Base-by-base conservation (phyloP, 768 basidiomycete species). In the Infundibulicybe gibba region DNA sequence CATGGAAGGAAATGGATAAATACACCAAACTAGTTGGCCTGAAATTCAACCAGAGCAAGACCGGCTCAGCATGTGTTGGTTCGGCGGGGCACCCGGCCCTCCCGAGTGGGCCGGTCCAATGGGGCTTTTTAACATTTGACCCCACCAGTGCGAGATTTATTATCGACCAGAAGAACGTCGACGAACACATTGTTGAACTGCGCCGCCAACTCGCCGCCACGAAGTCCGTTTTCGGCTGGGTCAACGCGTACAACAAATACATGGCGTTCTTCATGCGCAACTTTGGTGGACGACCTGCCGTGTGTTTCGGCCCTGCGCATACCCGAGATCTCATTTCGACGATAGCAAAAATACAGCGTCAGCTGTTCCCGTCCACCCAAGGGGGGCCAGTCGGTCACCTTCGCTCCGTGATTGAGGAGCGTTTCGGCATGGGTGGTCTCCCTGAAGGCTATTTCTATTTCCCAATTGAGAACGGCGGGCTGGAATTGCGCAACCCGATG, bases 21-120 rank as follows among this genome's bases (percentile, higher is more conserved):
- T 76, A 68, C 42, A 70, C 71, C 3, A 44, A 59, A 10, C 57
- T 75, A 20, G 66, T 67, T 12, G 71, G 73, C 6, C 54, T 75
- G 43, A 67, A 54, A 21, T 70, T 75, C 57, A 73, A 75, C 48
- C 48, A 58, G 41, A 54, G 60, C 30, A 76, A 75, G 53, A 75
- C 71, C 1, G 74, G 74, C 5, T 64, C 69, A 3, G 66, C 65
- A 6, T 65, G 60, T 48, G 60, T 73, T 10, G 67, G 68, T 3
- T 34, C 43, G 1, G 44, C 15, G 5, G 44, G 50, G 1, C 44
- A 47, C 2, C 19, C 37, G 20, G 50, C 47, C 10, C 56, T 70
- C 4, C 71, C 71, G 0, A 31, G 39, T 1, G 71, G 71, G 13
- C 63, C 63, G 17, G 65, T 72, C 25, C 61, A 59, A 9, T 72